These are phyloP conservation scores for Tolypocladium inflatum DNA, from an alignment of 2,329 filamentous ascomycete genomes.

Conservation along the genomic window DNA sequence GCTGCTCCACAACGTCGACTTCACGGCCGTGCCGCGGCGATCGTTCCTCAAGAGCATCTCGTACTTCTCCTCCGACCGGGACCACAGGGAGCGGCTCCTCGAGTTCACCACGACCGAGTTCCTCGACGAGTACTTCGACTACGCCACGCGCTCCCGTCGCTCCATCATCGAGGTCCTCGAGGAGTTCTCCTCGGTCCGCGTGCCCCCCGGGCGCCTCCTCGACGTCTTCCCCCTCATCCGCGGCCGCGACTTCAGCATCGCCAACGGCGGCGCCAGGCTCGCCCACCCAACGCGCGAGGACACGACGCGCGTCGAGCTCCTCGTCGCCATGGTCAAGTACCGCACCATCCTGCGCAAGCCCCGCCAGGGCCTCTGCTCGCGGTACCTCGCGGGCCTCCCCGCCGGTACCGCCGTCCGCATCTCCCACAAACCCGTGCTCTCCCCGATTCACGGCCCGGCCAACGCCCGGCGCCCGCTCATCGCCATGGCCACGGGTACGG, in stretches of 20 bases:
- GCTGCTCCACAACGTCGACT: conserved; percentile 75
- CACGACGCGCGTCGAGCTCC: conserved; percentile 53
- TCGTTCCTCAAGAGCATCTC: conserved; percentile 75
- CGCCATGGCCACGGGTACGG: conserved; percentile 77
- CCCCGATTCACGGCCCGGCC: conserved; percentile 28
- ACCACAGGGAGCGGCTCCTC: conserved; percentile 70
- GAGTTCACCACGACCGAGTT: conserved; percentile 76
- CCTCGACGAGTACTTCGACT: conserved; percentile 91
- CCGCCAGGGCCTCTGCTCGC: conserved; percentile 80
- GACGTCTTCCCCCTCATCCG: conserved; percentile 72
- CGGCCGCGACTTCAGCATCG: conserved; percentile 91
- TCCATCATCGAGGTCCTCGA: conserved; percentile 88
- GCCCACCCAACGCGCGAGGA: conserved; percentile 12
- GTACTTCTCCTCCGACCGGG: conserved; percentile 60
- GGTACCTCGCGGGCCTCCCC: conserved; percentile 63
- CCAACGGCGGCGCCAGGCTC: conserved; percentile 52
- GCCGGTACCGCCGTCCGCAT: conserved; percentile 51
- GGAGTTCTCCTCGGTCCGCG: conserved; percentile 76
- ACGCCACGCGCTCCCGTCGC: conserved; percentile 80
- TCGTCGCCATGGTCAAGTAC: conserved; percentile 87
- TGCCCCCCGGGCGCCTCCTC: conserved; percentile 65
- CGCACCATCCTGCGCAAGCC: conserved; percentile 77
- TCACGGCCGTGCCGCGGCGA: conserved; percentile 80
- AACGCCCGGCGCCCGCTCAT: conserved; percentile 49
- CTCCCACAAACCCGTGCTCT: conserved; percentile 40